Evolutionary conservation across 164 flowering plant genomes (phyloP), one percentile per base, ranked within the genome.

Genomic region (Platanus orientalis): DNA sequence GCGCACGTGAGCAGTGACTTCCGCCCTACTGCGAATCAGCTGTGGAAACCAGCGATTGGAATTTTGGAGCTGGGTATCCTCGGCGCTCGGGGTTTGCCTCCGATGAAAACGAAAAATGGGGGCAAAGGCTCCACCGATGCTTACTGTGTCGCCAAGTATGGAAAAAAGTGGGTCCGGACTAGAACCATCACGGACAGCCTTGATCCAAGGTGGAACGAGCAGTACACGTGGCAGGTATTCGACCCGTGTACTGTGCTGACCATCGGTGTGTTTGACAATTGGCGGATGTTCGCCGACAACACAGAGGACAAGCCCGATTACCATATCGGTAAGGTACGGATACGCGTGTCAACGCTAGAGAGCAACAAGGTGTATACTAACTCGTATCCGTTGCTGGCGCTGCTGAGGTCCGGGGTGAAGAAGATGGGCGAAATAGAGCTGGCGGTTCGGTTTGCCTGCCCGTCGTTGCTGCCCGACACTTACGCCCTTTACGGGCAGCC

Each of bases 131-230:
- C 96, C 49, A 95, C 99, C 0, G 99, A 95, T 68, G 86, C 97
- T 34, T 95, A 91, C 70, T 91, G 99, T 60, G 96, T 95, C 10
- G 99, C 99, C 23, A 95, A 95, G 82, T 95, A 95, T 60, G 99
- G 96, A 55, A 89, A 90, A 32, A 95, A 92, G 61, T 95, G 99
- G 99, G 94, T 88, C 51, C 81, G 97, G 27, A 95, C 99, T 0
- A 71, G 86, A 26, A 95, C 97, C 36, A 78, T 92, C 30, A 74
- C 79, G 0, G 97, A 95, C 65, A 77, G 85, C 69, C 87, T 92
- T 51, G 99, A 92, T 65, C 99, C 99, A 20, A 77, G 96, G 10
- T 95, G 99, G 97, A 91, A 94, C 77, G 99, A 94, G 79, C 99
- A 91, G 85, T 94, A 94, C 81, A 88, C 93, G 54, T 95, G 97